These are phyloP conservation scores for Hypoxylon sp. DNA, from an alignment of 2,329 filamentous ascomycete genomes.

Conservation along the genomic window DNA sequence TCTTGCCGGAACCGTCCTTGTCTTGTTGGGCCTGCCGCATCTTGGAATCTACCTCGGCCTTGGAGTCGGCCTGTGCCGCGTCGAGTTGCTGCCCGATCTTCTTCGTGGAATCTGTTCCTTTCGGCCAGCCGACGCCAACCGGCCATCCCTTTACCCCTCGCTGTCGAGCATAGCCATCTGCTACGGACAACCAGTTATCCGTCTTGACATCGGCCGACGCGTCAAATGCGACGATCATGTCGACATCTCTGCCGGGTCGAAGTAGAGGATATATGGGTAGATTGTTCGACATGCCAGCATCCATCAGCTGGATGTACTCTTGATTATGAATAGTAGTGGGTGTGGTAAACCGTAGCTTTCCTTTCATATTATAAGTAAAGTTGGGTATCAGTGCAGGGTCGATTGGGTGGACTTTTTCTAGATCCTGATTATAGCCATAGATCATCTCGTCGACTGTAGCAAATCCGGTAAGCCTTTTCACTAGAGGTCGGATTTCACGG, in stretches of 20 bases:
- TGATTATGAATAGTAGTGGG: constrained; percentile 77
- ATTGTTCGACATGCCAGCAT: constrained; percentile 98
- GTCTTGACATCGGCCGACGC: constrained; percentile 91
- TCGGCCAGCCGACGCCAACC: constrained; percentile 92
- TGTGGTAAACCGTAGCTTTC: constrained; percentile 75
- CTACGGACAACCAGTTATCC: constrained; percentile 95
- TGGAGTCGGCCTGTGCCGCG: constrained; percentile 67
- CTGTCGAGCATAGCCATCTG: constrained; percentile 90
- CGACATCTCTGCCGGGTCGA: constrained; percentile 85
- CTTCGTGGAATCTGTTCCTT: constrained; percentile 62
- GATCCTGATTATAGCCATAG: constrained; percentile 79
- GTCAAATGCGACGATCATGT: constrained; percentile 92
- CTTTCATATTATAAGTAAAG: constrained; percentile 82
- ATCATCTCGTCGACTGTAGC: constrained; percentile 82
- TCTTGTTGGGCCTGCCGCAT: constrained; percentile 64
- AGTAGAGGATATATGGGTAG: constrained; percentile 94
- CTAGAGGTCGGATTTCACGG: constrained; percentile 84
- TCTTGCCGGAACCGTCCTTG: constrained; percentile 48
- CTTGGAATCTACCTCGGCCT: constrained; percentile 68
- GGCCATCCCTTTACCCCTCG: constrained; percentile 95
- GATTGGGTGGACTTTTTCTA: constrained; percentile 93
- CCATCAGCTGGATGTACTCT: constrained; percentile 85
- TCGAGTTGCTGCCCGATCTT: constrained; percentile 72
- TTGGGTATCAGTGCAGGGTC: constrained; percentile 92
- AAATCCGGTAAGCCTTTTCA: constrained; percentile 79